Evolutionary conservation across 768 basidiomycete species (phyloP), one percentile per base, ranked within the genome.

Genomic region (Collybiopsis confluens): DNA sequence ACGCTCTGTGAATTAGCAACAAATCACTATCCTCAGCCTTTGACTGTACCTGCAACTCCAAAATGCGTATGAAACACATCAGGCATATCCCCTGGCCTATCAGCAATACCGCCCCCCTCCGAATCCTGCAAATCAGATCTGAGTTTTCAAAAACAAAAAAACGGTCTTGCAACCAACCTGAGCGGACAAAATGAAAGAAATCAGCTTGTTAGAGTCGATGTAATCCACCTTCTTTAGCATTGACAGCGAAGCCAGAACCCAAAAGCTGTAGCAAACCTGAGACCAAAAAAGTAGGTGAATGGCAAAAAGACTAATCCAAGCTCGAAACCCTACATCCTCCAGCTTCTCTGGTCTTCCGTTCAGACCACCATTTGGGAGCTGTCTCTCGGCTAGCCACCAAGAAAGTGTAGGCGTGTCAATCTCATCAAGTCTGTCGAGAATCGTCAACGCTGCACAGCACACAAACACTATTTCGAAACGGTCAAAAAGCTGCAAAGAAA

Each of bases 1-100:
- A n/a, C n/a, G 23, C 18, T 21, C 26, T 20, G 20, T n/a, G 40
- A 36, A 10, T 57, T 20, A 45, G 37, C 16, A 48, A n/a, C 51
- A n/a, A 51, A 38, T 24, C 21, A 23, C 48, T n/a, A 28, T 15
- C 10, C 10, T n/a, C 40, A 16, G 23, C 18, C 9, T 5, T 5
- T 26, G 15, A 45, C 59, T 66, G 47, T 61, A 79, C 92, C 94
- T 56, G 93, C 92, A 2, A 98, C 72, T 1, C 97, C 97, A 59
- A 99, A 99, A 10, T 78, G 68, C 0, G 96, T 98, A 63, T 99
- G 96, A 69, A 97, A 99, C n/a, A 99, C 95, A 62, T 99, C 97
- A 1, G 84, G 84, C 81, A 94, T 87, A 66, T 99, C 85, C 0
- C 91, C 94, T 0, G 92, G 91, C 41, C 97, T 73, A 67, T 99